Base-by-base conservation (phyloP, 495 filamentous ascomycete genomes). In the Terfezia claveryi region DNA sequence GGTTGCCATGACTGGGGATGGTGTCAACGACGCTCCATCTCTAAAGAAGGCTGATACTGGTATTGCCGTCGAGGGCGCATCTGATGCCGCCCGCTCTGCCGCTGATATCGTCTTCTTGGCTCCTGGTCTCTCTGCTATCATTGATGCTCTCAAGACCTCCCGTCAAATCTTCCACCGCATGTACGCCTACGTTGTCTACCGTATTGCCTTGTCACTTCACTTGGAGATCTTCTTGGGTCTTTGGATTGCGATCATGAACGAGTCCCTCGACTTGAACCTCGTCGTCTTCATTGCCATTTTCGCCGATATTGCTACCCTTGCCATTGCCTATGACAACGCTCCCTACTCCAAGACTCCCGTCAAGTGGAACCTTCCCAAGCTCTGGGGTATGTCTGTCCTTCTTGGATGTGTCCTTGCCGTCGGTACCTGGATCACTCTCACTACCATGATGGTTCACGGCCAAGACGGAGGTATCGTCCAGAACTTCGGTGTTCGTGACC, bases 1-100 rank as follows among this genome's bases (percentile, higher is more conserved):
- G 44, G 88, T 92, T 69, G 88, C 88, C 62, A 95, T 95, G 88
- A 95, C 88, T 70, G 88, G 88, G 72, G 88, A 95, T 65, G 88
- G 88, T 76, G 88, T 95, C 67, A 95, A 95, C 70, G 88, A 95
- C 70, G 88, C 88, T 52, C 88, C 88, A 37, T 94, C 87, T 38
- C 73, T 95, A 54, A 95, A 95, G 74, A 94, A 92, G 73, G 88
- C 88, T 17, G 88, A 95, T 72, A 83, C 80, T 67, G 80, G 86
- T 72, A 93, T 94, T 73, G 87, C 87, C 61, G 87, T 94, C 60
- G 86, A 93, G 73, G 87, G 87, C 71, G 78, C 87, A 54, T 91
- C 87, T 20, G 87, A 93, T 72, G 87, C 87, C 69, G 87, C 87
- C 64, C 83, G 85, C 63, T 87, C 86, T 57, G 87, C 87, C 61